Base-by-base conservation (phyloP, 352 stramenopile species). In the Peronospora farinosa region DNA sequence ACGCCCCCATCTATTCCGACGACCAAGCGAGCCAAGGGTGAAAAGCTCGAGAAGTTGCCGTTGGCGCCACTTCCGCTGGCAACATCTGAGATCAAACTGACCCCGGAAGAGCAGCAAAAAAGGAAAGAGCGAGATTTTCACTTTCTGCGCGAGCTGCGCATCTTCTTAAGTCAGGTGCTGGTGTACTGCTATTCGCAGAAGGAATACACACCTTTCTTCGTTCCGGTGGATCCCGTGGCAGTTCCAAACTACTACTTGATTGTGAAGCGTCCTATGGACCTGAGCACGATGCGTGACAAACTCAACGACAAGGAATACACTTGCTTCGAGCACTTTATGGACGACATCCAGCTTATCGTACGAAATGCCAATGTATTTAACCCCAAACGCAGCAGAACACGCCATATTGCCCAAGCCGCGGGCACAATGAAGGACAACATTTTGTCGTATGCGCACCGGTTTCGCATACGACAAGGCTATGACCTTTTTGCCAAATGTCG, bases 221-320 rank as follows among this genome's bases (percentile, higher is more conserved):
- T 66, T 16, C 79, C 82, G 0, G 83, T 96, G 39, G 80, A 95
- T 33, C 63, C 65, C 10, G 64, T 78, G 21, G 76, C 71, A 16
- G 87, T 96, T 4, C 86, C 85, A 2, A 85, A 95, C 33, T 96
- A 96, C 54, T 92, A 95, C 45, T 37, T 89, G 37, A 90, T 96
- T 49, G 85, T 96, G 42, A 80, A 83, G 47, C 41, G 69, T 4
- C 87, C 86, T 11, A 96, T 96, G 83, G 84, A 93, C 55, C 51
- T 97, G 36, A 86, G 70, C 35, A 85, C 69, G 13, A 97, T 97
- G 74, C 83, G 79, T 5, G 79, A 88, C 39, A 95, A 93, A 55
- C 57, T 96, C 7, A 91, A 96, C 47, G 82, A 95, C 16, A 68
- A 85, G 23, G 83, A 95, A 47, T 96, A 96, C 63, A 86, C 71